A percentile compares a stretch with the other conserved stretches of the same genome.
Conservation (phyloP, 2,329 filamentous ascomycete species). For the Aspergillus fijiensis region DNA sequence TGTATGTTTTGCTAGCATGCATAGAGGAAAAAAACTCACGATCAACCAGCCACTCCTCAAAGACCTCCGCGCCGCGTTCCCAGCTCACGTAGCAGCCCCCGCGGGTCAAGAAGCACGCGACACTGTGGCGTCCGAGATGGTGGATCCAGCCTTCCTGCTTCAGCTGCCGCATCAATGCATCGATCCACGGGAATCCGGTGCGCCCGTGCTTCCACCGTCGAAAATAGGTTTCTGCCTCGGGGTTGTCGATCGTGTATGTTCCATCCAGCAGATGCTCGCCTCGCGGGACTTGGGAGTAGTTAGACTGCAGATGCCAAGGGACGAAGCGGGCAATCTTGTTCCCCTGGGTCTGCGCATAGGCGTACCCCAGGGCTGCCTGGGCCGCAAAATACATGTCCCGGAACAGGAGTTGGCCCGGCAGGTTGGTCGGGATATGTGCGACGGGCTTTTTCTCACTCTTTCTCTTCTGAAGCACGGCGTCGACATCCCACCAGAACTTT, state of each 20-base stretch:
- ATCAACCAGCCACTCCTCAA: constrained; percentile 73
- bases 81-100: constrained; percentile 77
- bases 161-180: constrained; percentile 76
- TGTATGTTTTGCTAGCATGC: background rate
- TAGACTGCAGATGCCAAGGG: constrained; percentile 73
- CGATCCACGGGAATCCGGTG: constrained; percentile 79
- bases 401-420: constrained; percentile 73
- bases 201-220: constrained; percentile 65
- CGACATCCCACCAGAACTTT: constrained; percentile 70
- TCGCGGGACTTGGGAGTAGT: constrained; percentile 33
- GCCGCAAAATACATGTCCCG: constrained; percentile 82
- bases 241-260: constrained; percentile 53
- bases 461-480: constrained; percentile 60
- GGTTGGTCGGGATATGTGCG: constrained; percentile 62
- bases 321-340: constrained; percentile 72
- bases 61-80: constrained; percentile 76
- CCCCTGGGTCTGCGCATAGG: constrained; percentile 63
- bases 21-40: constrained; percentile 31
- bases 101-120: constrained; percentile 77
- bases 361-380: constrained; percentile 65
- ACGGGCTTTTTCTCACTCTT: constrained; percentile 56
- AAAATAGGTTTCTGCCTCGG: constrained; percentile 64
- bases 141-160: constrained; percentile 74
- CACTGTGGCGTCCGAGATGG: constrained; percentile 72
- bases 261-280: constrained; percentile 53